Evolutionary conservation across 306 rosid species (phyloP), one percentile per base, ranked within the genome.

Genomic region (Vigna radiata): DNA sequence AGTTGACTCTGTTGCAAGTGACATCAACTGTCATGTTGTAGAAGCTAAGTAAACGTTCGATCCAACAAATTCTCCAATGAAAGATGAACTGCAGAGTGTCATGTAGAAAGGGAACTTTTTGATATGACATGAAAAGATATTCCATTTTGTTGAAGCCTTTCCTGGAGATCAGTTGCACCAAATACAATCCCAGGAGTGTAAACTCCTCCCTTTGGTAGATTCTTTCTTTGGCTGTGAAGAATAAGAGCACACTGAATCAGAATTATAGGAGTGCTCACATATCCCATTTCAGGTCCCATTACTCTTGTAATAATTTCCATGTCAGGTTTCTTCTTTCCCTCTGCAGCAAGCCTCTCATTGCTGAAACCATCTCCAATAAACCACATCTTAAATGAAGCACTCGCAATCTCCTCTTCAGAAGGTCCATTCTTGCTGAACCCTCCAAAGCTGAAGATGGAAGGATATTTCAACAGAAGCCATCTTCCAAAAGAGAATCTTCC

Each of bases 351-450:
- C 47, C 68, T 82, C 76, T 18, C 70, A 58, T 87, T 43, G 8
- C 89, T 87, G 65, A 52, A 94, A 69, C 97, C 97, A 16, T 75
- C 87, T 49, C 97, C 96, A 4, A 91, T 83, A 74, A 88, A 91
- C 97, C 98, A 94, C 95, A 94, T 94, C 81, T 91, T 90, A 70
- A 94, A 94, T 3, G 93, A 81, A 21, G 96, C 91, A 33, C 96
- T 89, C 54, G 79, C 85, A 7, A 94, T 80, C 80, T 90, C 94
- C 33, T 91, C 93, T 71, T 94, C 93, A 0, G 98, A 81, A 23
- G 97, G 98, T 39, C 98, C 97, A 29, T 86, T 78, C 88, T 89
- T 87, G 73, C 82, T 85, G 88, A 90, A 91, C 86, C 77, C 86
- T 16, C 96, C 97, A 2, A 91, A 81, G 75, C 87, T 91, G 72